Conservation (phyloP, 2,329 filamentous ascomycete genomes). For the Monilinia laxa region DNA sequence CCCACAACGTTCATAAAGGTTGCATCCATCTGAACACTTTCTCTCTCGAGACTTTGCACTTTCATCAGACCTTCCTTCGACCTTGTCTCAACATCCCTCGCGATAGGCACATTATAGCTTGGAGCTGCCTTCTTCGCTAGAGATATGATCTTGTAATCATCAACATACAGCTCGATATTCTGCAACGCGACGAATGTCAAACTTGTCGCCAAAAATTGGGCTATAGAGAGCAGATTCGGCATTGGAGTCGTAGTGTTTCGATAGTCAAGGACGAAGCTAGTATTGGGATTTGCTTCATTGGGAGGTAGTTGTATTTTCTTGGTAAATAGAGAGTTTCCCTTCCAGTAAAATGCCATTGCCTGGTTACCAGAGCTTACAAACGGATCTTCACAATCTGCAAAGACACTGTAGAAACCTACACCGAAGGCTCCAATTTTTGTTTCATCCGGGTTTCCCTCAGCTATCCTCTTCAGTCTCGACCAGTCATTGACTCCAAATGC, state of each 20-base stretch:
- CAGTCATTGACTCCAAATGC: conserved; percentile 89
- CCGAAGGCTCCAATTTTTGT: conserved; percentile 99
- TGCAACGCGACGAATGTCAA: conserved; percentile 92
- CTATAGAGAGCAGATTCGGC: conserved; percentile 80
- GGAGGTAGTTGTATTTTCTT: conserved; percentile 74
- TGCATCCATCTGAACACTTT: conserved; percentile 89
- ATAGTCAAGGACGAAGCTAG: conserved; percentile 93
- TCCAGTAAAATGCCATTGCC: conserved; percentile 99
- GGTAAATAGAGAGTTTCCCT: conserved; percentile 95
- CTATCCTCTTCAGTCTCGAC: conserved; percentile 90
- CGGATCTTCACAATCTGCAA: conserved; percentile 95
- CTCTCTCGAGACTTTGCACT: conserved; percentile 74
- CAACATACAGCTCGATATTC: conserved; percentile 84
- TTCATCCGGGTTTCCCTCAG: conserved; percentile 98
- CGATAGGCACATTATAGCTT: conserved; percentile 68
- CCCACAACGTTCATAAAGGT: conserved; percentile 84
- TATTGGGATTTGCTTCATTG: conserved; percentile 66
- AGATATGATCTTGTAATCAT: conserved; percentile 77
- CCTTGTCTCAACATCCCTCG: conserved; percentile 74
- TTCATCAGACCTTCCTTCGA: conserved; percentile 90
- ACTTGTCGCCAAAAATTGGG: conserved; percentile 91
- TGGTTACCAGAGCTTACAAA: conserved; percentile 91
- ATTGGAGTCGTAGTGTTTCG: conserved; percentile 83
- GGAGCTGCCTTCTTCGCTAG: conserved; percentile 85
- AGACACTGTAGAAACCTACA: conserved; percentile 97